phyloP scores from a whole-genome alignment of 768 basidiomycete genomes.

The Termitomyces sp. region DNA sequence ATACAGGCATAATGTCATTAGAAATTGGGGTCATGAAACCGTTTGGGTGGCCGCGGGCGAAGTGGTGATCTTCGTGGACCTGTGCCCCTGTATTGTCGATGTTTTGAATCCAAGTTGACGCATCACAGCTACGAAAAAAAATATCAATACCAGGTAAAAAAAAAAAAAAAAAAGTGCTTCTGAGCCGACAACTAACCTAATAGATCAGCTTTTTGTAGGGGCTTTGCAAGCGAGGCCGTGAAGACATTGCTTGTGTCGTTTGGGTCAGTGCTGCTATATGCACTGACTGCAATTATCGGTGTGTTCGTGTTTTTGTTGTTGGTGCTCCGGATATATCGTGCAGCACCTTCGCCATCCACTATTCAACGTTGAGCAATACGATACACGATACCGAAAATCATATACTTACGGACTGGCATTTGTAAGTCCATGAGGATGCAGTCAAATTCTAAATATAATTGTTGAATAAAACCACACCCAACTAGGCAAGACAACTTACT shows the following conservation, averaged over 20 bases:
- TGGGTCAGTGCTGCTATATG: constrained; percentile 70
- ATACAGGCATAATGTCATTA: constrained; percentile 19
- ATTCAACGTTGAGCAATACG: not conserved
- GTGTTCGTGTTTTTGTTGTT: constrained; percentile 92
- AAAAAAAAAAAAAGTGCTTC: too few species aligned
- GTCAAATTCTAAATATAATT: constrained; percentile 68
- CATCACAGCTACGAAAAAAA: constrained; percentile 45
- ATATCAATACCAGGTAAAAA: constrained; percentile 3
- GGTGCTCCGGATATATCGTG: constrained; percentile 94
- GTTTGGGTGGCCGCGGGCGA: constrained; percentile 22
- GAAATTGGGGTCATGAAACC: constrained; percentile 26
- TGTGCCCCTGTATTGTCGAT: constrained; percentile 56
- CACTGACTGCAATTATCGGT: constrained; percentile 89
- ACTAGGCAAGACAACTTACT: constrained; percentile 49
- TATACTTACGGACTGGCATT: constrained; percentile 82
- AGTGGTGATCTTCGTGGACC: constrained; percentile 44
- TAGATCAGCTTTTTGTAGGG: constrained; percentile 83
- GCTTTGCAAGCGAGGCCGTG: constrained; percentile 80
- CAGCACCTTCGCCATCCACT: constrained; percentile 95
- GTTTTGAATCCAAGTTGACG: constrained; percentile 90
- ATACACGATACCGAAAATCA: not conserved
- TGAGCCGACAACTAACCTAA: constrained; percentile 32
- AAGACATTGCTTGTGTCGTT: constrained; percentile 65
- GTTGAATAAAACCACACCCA: constrained; percentile 14
- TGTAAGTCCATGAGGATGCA: constrained; percentile 93